phyloP scores from a whole-genome alignment of 164 flowering plant species.

The Amborella trichopoda region DNA sequence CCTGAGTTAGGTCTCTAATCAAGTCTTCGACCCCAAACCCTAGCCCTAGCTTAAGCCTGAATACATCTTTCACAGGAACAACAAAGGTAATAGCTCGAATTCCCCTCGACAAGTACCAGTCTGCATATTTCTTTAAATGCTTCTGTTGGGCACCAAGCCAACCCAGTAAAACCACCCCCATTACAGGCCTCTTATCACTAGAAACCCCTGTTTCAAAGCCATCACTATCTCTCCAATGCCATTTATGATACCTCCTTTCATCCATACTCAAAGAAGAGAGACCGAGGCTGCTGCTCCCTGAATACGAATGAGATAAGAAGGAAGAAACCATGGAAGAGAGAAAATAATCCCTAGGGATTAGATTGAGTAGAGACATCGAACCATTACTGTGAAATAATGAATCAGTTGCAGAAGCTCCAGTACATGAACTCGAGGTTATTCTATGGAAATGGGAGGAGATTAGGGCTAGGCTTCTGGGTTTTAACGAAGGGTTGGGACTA shows the following conservation, averaged over 20 bases:
- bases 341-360: too few relatives aligned
- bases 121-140: slow-evolving; percentile 72
- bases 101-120: slow-evolving; percentile 58
- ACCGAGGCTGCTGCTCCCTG: too few relatives aligned
- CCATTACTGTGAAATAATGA: too few relatives aligned
- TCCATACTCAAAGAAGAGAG: too few relatives aligned
- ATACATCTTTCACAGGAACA: slow-evolving; percentile 39
- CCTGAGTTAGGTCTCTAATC: slow-evolving; percentile 27
- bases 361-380: too few relatives aligned
- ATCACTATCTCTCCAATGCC: slow-evolving; percentile 1
- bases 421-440: too few relatives aligned
- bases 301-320: too few relatives aligned
- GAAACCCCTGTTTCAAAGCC: slow-evolving; percentile 5
- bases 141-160: slow-evolving; percentile 82
- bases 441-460: too few relatives aligned
- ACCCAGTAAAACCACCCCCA: slow-evolving; percentile 71
- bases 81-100: slow-evolving; percentile 59
- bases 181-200: slow-evolving; percentile 11
- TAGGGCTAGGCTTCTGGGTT: too few relatives aligned
- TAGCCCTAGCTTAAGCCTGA: slow-evolving; percentile 63
- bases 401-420: too few relatives aligned
- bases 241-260: slow-evolving; percentile 1
- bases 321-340: too few relatives aligned
- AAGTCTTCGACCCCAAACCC: slow-evolving; percentile 30
- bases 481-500: too few relatives aligned